Evolutionary conservation across 805 yeast genomes (phyloP), one percentile per base, ranked within the genome.

Genomic region (Yamadazyma kitorensis): DNA sequence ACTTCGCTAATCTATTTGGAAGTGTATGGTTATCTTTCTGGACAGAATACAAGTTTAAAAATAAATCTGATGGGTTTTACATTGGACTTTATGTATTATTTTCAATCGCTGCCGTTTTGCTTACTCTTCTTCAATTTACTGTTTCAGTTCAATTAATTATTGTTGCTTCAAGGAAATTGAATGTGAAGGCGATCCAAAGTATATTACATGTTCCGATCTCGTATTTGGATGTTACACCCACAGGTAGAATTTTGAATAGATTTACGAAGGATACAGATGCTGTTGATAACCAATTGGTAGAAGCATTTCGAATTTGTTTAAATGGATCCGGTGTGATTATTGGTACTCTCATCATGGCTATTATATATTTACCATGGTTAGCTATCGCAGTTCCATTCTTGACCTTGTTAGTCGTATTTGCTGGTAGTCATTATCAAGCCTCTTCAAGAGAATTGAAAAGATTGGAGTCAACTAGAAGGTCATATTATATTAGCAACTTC

Each of bases 201-300:
- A 64, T 87, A 10, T 59, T 87, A 39, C 80, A 79, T 40, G 80
- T 91, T 3, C 94, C 95, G 27, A 84, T 86, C 87, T 60, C 79
- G 1, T 88, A 76, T 52, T 70, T 86, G 60, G 96, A 88, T 51
- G 77, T 86, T 7, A 83, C 94, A 0, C 96, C 96, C 10, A 71
- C 83, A 64, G 96, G 96, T 2, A 70, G 96, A 45, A 80, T 87
- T 39, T 64, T 88, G 55, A 87, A 86, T 59, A 68, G 95, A 45
- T 86, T 86, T 57, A 86, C 95, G 2, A 86, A 86, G 46, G 96
- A 87, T 56, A 82, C 93, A 0, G 95, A 87, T 54, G 78, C 79
- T 6, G 59, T 85, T 53, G 95, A 87, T 51, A 86, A 85, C 52
- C 89, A 82, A 55, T 61, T 86, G 38, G 73, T 77, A 35, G 87